phyloP scores from a whole-genome alignment of 2,329 filamentous ascomycete species.

The Pseudodiploospora longispora region DNA sequence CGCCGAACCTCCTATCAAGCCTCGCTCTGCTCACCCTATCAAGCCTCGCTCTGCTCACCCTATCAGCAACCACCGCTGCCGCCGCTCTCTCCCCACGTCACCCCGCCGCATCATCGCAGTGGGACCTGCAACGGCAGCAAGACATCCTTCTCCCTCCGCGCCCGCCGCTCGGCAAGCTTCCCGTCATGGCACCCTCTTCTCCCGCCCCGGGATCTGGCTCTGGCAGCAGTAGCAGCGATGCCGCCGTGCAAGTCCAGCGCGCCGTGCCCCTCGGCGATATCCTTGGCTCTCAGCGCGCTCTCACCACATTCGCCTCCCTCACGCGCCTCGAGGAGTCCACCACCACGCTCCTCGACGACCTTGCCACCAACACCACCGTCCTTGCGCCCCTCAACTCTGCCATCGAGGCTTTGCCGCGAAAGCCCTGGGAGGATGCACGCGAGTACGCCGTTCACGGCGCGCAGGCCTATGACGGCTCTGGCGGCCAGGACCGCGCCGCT shows the following conservation, averaged over 20 bases:
- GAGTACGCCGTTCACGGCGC: conserved; percentile 63
- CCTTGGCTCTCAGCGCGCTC: conserved; percentile 66
- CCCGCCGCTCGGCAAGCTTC: conserved; percentile 14
- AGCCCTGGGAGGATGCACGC: conserved; percentile 73
- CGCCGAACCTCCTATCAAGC: neutral
- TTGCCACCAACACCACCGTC: conserved; percentile 65
- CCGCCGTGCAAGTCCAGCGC: conserved; percentile 24
- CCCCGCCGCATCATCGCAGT: neutral
- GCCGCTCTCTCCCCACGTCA: conserved; percentile 1
- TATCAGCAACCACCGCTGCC: neutral
- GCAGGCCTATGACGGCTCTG: conserved; percentile 65
- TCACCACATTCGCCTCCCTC: conserved; percentile 79
- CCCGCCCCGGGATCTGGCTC: conserved; percentile 11
- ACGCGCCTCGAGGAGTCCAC: conserved; percentile 67
- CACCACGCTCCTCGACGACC: conserved; percentile 59
- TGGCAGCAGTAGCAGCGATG: conserved; percentile 9
- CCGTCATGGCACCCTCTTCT: conserved; percentile 18
- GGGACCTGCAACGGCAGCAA: neutral
- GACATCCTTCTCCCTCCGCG: conserved; percentile 6
- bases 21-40: conserved; percentile 1
- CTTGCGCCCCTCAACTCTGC: conserved; percentile 81
- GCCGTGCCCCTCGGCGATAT: conserved; percentile 73
- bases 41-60: neutral
- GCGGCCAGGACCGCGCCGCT: conserved; percentile 68
- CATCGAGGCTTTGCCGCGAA: conserved; percentile 68